Percentiles rank a stretch among this genome's conserved stretches.
Conservation (phyloP, 441 rosid species). For the Erysimum cheiri region DNA sequence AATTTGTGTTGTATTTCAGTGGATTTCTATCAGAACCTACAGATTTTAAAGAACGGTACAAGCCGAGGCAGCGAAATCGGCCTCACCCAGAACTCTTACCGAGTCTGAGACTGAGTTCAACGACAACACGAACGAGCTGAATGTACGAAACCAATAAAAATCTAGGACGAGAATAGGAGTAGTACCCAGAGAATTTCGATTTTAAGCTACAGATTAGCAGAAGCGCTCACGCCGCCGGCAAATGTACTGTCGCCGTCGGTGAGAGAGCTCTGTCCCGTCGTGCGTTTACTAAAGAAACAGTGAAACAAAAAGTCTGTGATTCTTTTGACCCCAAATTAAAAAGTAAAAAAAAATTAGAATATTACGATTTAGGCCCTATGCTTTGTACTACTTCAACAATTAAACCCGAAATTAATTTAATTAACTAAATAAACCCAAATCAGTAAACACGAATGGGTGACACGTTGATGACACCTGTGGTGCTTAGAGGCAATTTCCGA, state of each 20-base stretch:
- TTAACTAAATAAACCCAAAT: neutral
- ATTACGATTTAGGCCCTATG: neutral
- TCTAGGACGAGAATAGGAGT: neutral
- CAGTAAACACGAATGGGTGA: neutral
- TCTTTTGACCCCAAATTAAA: too few relatives aligned
- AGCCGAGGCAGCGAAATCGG: neutral
- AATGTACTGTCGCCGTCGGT: constrained; percentile 16
- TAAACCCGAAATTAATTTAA: neutral
- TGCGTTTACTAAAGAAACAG: neutral
- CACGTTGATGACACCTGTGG: neutral
- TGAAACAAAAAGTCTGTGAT: neutral
- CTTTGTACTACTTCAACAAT: neutral
- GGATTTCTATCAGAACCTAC: neutral
- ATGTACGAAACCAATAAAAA: neutral
- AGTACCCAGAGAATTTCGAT: neutral
- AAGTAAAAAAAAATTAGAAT: neutral
- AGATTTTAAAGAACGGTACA: neutral
- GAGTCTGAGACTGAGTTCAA: constrained; percentile 11
- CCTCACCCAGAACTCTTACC: neutral
- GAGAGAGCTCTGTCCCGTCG: constrained; percentile 20
- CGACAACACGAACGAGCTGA: neutral
- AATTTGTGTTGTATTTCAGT: constrained; percentile 1
- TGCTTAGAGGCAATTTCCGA: neutral
- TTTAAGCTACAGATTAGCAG: neutral
- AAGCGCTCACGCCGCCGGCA: constrained; percentile 17